Conservation (phyloP, 306 rosid species). For the Cicer cuneatum region DNA sequence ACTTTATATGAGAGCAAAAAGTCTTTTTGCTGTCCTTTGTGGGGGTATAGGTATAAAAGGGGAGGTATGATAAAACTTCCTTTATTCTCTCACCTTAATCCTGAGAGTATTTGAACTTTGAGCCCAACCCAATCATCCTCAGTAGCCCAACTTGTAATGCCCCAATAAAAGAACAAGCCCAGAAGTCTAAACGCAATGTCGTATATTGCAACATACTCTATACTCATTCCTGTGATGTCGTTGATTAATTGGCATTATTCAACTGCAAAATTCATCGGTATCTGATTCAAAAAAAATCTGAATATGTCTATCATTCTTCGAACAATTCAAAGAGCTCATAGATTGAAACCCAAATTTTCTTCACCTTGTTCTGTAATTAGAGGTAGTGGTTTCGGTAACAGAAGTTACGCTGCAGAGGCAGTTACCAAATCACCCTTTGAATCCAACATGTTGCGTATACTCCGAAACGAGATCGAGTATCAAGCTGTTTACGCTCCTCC, state of each 20-base stretch:
- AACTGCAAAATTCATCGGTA: not conserved
- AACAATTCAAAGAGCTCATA: constrained; percentile 43
- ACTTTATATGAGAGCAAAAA: too few species aligned
- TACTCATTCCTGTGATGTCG: not conserved
- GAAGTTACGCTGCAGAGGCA: constrained; percentile 46
- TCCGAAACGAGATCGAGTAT: constrained; percentile 68
- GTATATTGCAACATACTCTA: too few species aligned
- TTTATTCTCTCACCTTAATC: too few species aligned
- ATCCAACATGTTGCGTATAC: constrained; percentile 68
- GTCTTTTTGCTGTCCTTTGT: too few species aligned
- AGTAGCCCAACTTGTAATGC: not conserved
- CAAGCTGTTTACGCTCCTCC: constrained; percentile 70
- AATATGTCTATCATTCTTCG: constrained; percentile 62
- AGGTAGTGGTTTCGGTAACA: constrained; percentile 23
- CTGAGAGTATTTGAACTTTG: not conserved
- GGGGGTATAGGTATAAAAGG: too few species aligned
- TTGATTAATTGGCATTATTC: not conserved
- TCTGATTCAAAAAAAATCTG: not conserved
- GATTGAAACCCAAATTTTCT: not conserved
- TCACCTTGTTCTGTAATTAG: not conserved
- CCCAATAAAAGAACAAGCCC: not conserved
- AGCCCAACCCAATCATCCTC: not conserved
- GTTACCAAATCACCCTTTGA: constrained; percentile 66
- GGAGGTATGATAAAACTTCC: too few species aligned
- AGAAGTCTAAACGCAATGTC: not conserved